Base-by-base conservation (phyloP, 306 rosid genomes). In the Acacia melanoxylon region DNA sequence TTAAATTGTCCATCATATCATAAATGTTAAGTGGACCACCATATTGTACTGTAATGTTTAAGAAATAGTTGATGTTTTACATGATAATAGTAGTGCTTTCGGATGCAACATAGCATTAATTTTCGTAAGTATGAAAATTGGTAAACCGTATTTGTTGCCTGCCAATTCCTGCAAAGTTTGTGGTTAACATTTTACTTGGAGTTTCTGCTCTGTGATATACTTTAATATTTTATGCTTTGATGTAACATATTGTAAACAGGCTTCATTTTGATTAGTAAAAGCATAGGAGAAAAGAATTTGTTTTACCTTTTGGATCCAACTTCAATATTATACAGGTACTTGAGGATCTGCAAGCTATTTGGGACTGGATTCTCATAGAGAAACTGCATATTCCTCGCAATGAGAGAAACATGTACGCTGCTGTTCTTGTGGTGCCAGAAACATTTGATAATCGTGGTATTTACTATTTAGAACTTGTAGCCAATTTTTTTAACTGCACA, bases 281-380 rank as follows among this genome's bases (percentile, higher is more conserved):
- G 40, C 22, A 72, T 49, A 27, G 35, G n/a, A 44, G 29, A 61
- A 16, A 63, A 41, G 14, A 75, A 67, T 27, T 24, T 65, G 24
- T 46, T 16, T 68, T 54, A 45, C 46, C 68, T 42, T 68, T 79
- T 81, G 66, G 78, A 72, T 66, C 69, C 63, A 62, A 76, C 86
- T 76, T 76, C 72, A 80, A 73, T 81, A 74, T 78, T 78, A 54
- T 69, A 74, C 85, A 95, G 99, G 97, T 92, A 79, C 83, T 89
- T 65, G 99, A 95, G 85, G 98, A 95, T 78, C 76, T 93, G 78
- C 91, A 78, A 78, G 84, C 94, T 78, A 91, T 95, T 82, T 95
- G 99, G 99, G 97, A 95, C 49, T 95, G 97, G 95, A 91, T 93
- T 85, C 90, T 95, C 87, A 85, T 83, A 74, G 96, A 93, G 83